Evolutionary conservation across 2,329 filamentous ascomycete species (phyloP), one percentile per base, ranked within the genome.

Genomic region (Tolypocladium ovalisporum): DNA sequence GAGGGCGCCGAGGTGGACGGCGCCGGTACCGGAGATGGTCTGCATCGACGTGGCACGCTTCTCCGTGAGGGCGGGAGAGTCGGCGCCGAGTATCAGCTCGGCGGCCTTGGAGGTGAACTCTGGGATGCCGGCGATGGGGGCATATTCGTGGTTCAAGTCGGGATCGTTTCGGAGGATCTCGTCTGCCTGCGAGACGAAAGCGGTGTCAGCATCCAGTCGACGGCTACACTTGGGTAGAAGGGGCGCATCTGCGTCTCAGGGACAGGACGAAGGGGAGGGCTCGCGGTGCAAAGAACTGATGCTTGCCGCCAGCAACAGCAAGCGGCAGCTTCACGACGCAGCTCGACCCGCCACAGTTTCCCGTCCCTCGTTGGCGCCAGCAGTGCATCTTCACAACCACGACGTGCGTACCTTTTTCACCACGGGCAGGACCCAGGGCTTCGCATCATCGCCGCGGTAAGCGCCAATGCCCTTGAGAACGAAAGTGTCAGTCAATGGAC

Each of bases 11-110:
- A 97, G 79, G 71, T 99, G 94, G 63, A 96, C 86, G 61, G 94
- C 94, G 66, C 94, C 94, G 61, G 94, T 99, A 67, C 94, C 94
- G 58, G 94, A 99, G 76, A 99, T 95, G 69, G 93, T 96, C 77
- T 99, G 94, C 56, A 97, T 73, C 42, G 90, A 90, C 62, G 86
- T 80, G 61, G 85, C 79, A 62, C 94, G 88, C 74, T 92, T 90
- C 70, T 97, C 90, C 64, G 81, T 78, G 68, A 97, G 82, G 58
- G 92, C 94, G 49, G 90, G 85, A 55, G 90, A 95, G 65, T 88
- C 83, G 62, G 75, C 73, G 63, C 94, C 92, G 36, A 97, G 81
- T 59, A 97, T 88, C 66, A 97, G 81, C 77, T 94, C 92, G 71
- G 93, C 90, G 29, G 94, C 92, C 70, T 94, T 95, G 65, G 84